phyloP scores from a whole-genome alignment of 2,329 filamentous ascomycete species.

The Fusarium sterilihyphosum region DNA sequence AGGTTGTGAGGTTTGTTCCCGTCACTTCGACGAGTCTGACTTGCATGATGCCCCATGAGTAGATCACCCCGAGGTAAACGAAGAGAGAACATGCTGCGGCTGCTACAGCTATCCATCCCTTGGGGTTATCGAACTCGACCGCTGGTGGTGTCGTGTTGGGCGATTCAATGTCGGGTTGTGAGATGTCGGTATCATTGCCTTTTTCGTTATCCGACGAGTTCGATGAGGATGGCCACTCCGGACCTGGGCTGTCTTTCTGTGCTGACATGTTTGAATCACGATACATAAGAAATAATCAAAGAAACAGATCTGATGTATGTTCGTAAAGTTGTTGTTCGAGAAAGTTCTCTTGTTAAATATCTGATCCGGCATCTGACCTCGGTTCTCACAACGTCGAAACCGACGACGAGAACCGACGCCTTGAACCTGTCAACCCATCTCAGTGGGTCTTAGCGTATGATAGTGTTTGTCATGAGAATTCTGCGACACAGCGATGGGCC shows the following conservation, averaged over 20 bases:
- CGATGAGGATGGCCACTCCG: neutral
- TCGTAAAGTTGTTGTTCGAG: neutral
- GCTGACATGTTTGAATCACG: neutral
- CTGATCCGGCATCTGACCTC: neutral
- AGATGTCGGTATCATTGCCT: neutral
- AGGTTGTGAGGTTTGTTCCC: slow-evolving; percentile 36
- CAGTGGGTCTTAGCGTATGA: neutral
- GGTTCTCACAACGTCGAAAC: neutral
- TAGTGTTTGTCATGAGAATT: slow-evolving; percentile 3
- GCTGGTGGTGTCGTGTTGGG: neutral
- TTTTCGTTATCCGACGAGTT: slow-evolving; percentile 28
- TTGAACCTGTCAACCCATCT: neutral
- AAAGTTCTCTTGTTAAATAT: slow-evolving; percentile 5
- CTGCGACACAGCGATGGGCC: neutral
- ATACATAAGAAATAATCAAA: accelerated
- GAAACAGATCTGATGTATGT: neutral
- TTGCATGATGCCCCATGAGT: slow-evolving; percentile 47
- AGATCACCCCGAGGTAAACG: slow-evolving; percentile 45
- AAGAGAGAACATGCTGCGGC: slow-evolving; percentile 41
- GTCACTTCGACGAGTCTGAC: slow-evolving; percentile 42
- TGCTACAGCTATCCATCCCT: slow-evolving; percentile 30
- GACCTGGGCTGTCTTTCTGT: accelerated
- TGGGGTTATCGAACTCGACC: slow-evolving; percentile 20
- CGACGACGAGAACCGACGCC: neutral
- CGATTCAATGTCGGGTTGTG: neutral